A percentile compares a stretch with the other conserved stretches of the same genome.
Conservation (phyloP, 306 rosid genomes). For the Trichosanthes truncata region DNA sequence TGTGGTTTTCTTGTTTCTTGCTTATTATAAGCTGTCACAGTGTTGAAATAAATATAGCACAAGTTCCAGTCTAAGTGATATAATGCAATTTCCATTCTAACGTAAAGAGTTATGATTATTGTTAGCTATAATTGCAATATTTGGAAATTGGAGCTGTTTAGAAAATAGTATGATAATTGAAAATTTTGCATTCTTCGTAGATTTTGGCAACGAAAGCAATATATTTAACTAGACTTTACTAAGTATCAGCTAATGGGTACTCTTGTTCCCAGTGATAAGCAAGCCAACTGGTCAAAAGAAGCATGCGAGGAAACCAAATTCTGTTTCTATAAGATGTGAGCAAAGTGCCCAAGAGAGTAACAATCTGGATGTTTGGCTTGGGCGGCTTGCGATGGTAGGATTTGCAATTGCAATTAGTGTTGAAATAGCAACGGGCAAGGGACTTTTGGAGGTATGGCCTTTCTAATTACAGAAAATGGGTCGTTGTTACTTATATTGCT, state of each 20-base stretch:
- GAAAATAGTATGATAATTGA: background rate
- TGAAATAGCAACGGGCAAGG: conserved; percentile 81
- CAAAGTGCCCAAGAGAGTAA: conserved; percentile 47
- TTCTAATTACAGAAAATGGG: background rate
- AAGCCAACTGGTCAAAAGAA: conserved; percentile 34
- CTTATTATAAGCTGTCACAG: background rate
- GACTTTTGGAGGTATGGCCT: conserved; percentile 71
- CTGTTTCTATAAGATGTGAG: conserved; percentile 62
- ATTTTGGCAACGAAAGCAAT: background rate
- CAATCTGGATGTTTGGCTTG: conserved; percentile 75
- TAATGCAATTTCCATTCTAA: background rate
- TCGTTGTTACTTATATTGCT: background rate
- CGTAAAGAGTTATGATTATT: background rate
- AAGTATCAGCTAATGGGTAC: conserved; percentile 1
- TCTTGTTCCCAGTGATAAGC: conserved; percentile 31
- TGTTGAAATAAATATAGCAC: background rate
- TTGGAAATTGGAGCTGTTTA: background rate
- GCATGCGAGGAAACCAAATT: conserved; percentile 24
- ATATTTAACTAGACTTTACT: background rate
- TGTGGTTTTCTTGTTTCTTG: background rate
- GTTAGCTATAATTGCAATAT: background rate
- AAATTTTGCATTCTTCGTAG: background rate
- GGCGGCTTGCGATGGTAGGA: conserved; percentile 86
- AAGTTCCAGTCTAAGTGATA: background rate
- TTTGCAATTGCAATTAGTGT: conserved; percentile 65